These are phyloP conservation scores for Tubosaeta brunneosetosa DNA, from an alignment of 768 basidiomycete genomes.

Conservation along the genomic window DNA sequence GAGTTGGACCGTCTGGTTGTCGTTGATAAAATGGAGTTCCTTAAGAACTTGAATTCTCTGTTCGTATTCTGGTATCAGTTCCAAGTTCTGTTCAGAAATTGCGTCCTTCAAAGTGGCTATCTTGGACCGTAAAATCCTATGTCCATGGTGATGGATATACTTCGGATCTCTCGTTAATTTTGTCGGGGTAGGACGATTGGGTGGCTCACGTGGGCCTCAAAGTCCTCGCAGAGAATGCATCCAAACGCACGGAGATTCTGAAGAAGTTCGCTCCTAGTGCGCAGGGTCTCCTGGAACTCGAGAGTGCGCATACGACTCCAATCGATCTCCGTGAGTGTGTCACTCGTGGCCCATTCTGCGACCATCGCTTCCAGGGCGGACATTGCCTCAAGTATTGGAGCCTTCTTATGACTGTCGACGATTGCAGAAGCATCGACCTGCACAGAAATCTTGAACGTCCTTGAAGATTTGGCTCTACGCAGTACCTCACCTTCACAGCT, in stretches of 20 bases:
- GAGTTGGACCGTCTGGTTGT: constrained; percentile 89
- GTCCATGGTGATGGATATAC: constrained; percentile 74
- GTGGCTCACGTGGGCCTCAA: constrained; percentile 67
- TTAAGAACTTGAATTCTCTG: constrained; percentile 88
- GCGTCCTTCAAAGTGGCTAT: constrained; percentile 77
- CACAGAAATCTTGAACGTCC: neutral
- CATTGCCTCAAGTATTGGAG: constrained; percentile 55
- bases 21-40: constrained; percentile 89
- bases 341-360: constrained; percentile 50
- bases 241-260: constrained; percentile 38
- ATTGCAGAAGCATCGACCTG: constrained; percentile 72
- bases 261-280: constrained; percentile 48
- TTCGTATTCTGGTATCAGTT: constrained; percentile 95
- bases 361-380: constrained; percentile 46
- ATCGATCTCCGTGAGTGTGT: constrained; percentile 66
- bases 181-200: neutral
- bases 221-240: constrained; percentile 62
- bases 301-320: constrained; percentile 81
- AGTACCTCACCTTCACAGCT: constrained; percentile 76
- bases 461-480: neutral
- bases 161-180: constrained; percentile 30
- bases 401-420: constrained; percentile 59
- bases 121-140: constrained; percentile 67
- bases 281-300: constrained; percentile 85
- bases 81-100: constrained; percentile 94